These are phyloP conservation scores for Rhynchospora pubera DNA, from an alignment of 176 grass and related monocot species.

Conservation along the genomic window DNA sequence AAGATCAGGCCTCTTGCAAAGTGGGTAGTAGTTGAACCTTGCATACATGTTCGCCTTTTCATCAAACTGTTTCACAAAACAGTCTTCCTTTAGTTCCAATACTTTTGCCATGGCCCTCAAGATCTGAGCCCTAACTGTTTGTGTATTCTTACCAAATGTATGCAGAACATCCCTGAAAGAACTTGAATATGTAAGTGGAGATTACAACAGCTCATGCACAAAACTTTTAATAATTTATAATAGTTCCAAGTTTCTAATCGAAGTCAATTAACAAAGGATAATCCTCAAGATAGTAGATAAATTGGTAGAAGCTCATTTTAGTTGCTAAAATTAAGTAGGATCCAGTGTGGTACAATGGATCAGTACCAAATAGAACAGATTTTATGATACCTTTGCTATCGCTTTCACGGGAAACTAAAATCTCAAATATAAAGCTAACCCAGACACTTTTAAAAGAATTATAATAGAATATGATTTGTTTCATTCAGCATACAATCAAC, in stretches of 20 bases:
- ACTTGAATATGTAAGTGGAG: neutral
- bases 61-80: conserved; percentile 31
- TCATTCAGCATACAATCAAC: neutral
- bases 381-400: neutral
- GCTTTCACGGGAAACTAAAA: neutral
- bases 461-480: neutral
- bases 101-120: conserved; percentile 27
- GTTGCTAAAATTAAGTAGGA: neutral
- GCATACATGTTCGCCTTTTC: conserved; percentile 4
- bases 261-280: neutral
- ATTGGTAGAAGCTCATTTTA: neutral
- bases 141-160: conserved; percentile 23
- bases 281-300: neutral
- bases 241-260: neutral
- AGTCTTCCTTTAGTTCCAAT: conserved; percentile 23
- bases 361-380: neutral
- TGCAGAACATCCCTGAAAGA: conserved; percentile 23
- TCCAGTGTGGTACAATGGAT: neutral
- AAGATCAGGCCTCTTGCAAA: conserved; percentile 43
- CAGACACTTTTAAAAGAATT: neutral
- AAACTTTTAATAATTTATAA: neutral
- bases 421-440: neutral
- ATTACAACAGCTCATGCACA: neutral
- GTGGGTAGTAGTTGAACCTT: conserved; percentile 48
- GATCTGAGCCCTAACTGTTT: conserved; percentile 16